These are phyloP conservation scores for Nakazawaea ernobii DNA, from an alignment of 805 yeast genomes.

Conservation along the genomic window DNA sequence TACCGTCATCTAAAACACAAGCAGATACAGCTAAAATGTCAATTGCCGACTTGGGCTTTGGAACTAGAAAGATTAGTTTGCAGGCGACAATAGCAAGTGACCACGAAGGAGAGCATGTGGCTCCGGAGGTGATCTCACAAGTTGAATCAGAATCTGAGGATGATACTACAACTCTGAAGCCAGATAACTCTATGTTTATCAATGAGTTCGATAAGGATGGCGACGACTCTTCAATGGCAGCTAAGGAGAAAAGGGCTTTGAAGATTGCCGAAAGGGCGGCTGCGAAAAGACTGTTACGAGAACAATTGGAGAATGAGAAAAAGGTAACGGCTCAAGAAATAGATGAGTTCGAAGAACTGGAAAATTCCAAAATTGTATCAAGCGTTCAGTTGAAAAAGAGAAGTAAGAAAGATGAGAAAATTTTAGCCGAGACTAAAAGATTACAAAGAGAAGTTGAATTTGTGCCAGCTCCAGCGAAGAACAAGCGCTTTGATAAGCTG, in stretches of 20 bases:
- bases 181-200: not conserved
- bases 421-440: constrained; percentile 14
- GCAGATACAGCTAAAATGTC: constrained; percentile 1
- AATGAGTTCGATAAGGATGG: not conserved
- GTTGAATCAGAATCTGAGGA: not conserved
- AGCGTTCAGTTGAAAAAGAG: constrained; percentile 8
- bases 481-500: constrained; percentile 17
- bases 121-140: not conserved
- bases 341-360: constrained; percentile 8
- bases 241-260: constrained; percentile 20
- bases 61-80: not conserved
- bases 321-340: constrained; percentile 1
- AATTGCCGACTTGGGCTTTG: constrained; percentile 3
- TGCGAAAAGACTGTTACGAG: constrained; percentile 15
- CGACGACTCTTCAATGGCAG: constrained; percentile 16
- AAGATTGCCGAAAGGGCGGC: constrained; percentile 23
- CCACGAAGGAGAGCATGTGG: not conserved
- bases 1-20: not conserved
- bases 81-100: not conserved
- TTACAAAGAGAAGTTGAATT: constrained; percentile 7
- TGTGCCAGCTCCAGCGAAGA: not conserved
- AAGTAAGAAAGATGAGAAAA: constrained; percentile 8
- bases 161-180: not conserved
- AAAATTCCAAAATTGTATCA: constrained; percentile 4
- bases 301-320: constrained; percentile 12